Evolutionary conservation across 1,284 basidiomycete genomes (phyloP), one percentile per base, ranked within the genome.

Genomic region (Tylopilus orsonianus): DNA sequence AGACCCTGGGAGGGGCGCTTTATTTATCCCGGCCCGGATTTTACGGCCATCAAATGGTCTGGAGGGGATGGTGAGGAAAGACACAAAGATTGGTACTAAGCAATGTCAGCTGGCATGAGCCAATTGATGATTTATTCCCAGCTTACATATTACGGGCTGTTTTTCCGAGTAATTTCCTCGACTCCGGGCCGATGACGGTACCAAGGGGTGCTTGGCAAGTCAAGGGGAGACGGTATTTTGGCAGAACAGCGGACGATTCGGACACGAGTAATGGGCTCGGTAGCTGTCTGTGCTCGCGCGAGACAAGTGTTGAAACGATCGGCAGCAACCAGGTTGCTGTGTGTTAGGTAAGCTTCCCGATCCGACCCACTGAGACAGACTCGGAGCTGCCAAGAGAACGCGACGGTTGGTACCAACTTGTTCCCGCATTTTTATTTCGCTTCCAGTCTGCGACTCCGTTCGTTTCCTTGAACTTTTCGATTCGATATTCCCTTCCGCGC

Each of bases 341-440:
- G 22, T 10, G 22, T 53, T 52, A 53, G 5, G 44, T 53, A 52
- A 52, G 42, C 49, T 19, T 19, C 9, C 12, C 10, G n/a, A n/a
- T n/a, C n/a, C n/a, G n/a, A n/a, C n/a, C 29, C 13, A 29, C 27
- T 30, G 29, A 30, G 14, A 30, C 29, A 30, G 29, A 30, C 29
- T 4, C 14, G 29, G 29, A 30, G 29, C 13, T 30, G 29, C n/a
- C n/a, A n/a, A n/a, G n/a, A 30, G 29, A 30, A 30, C 29, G 29
- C 29, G 14, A 30, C 32, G 19, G 12, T 16, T n/a, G n/a, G 34
- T 42, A 23, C 38, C n/a, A 13, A 38, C 10, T 33, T 37, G 41
- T 34, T 43, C 24, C 20, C 32, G 19, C 41, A 18, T 40, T 27
- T 36, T 36, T 39, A 6, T n/a, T 6, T 37, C 13, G n/a, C 12